A percentile compares a stretch with the other conserved stretches of the same genome.
phyloP scores from a whole-genome alignment of 1,284 basidiomycete species.

The Puccinia coronata region DNA sequence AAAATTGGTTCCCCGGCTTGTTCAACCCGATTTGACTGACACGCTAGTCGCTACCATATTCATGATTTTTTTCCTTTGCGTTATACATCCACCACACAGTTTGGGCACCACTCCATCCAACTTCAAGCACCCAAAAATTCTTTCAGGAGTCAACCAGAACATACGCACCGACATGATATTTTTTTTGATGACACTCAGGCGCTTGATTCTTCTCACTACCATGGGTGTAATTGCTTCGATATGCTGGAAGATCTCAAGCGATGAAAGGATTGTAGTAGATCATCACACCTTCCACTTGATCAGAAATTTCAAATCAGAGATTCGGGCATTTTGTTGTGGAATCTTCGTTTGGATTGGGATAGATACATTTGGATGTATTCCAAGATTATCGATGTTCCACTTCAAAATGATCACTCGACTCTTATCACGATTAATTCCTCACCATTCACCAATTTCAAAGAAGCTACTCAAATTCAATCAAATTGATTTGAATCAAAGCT shows the following conservation, averaged over 20 bases:
- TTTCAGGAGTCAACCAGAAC: neutral
- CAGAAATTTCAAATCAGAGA: slow-evolving; percentile 1
- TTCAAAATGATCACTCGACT: neutral
- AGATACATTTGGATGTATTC: neutral
- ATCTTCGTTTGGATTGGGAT: slow-evolving; percentile 12
- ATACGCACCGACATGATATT: neutral
- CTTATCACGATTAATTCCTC: neutral
- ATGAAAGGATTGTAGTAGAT: neutral
- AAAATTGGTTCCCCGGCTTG: too few species aligned
- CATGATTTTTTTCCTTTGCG: neutral
- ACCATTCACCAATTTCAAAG: neutral
- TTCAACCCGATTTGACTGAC: too few species aligned
- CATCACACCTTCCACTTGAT: neutral
- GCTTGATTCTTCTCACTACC: neutral
- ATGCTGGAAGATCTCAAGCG: neutral
- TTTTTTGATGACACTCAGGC: neutral
- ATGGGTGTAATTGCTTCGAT: neutral
- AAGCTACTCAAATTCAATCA: neutral
- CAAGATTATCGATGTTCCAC: neutral
- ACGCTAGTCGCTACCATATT: neutral
- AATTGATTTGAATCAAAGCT: neutral
- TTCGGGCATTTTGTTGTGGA: neutral
- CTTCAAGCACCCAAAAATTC: neutral
- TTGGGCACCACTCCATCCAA: neutral
- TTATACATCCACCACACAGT: too few species aligned